Percentiles rank a stretch among this genome's conserved stretches.
phyloP scores from a whole-genome alignment of 2,329 filamentous ascomycete species.

The Alternaria incomplexa region DNA sequence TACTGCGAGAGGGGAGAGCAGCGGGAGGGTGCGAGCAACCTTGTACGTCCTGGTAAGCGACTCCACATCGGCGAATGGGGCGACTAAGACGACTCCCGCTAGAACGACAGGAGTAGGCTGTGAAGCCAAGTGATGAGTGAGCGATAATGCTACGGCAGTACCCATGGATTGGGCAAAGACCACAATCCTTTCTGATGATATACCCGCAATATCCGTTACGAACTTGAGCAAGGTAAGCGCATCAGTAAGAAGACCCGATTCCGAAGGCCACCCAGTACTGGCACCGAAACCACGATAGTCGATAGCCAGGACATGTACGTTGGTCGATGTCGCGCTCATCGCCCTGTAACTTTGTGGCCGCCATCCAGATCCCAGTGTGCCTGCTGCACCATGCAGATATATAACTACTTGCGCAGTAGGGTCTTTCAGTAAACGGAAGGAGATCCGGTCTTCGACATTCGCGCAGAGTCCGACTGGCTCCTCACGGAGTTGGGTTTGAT shows the following conservation, averaged over 20 bases:
- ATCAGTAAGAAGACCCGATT: conserved; percentile 61
- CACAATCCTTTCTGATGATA: conserved; percentile 63
- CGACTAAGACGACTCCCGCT: conserved; percentile 62
- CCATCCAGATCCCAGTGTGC: conserved; percentile 63
- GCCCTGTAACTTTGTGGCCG: conserved; percentile 63
- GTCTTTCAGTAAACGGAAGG: conserved; percentile 68
- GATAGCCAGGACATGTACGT: conserved; percentile 64
- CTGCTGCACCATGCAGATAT: conserved; percentile 65
- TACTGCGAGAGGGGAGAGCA: conserved; percentile 59
- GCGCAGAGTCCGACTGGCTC: conserved; percentile 56
- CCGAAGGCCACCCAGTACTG: conserved; percentile 61
- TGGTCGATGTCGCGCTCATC: conserved; percentile 57
- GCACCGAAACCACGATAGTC: conserved; percentile 68
- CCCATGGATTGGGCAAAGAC: conserved; percentile 67
- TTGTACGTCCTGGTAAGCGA: conserved; percentile 64
- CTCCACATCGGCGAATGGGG: conserved; percentile 63
- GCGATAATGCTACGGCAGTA: conserved; percentile 58
- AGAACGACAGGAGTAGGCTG: conserved; percentile 56
- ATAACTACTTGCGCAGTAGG: conserved; percentile 68
- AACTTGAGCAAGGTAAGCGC: conserved; percentile 61
- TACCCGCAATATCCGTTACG: conserved; percentile 58
- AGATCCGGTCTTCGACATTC: conserved; percentile 63
- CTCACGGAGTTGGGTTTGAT: conserved; percentile 49
- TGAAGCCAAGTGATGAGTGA: conserved; percentile 53
- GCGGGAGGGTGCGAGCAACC: conserved; percentile 61